phyloP scores from a whole-genome alignment of 1,284 basidiomycete genomes.

The Pseudozyma pruni region DNA sequence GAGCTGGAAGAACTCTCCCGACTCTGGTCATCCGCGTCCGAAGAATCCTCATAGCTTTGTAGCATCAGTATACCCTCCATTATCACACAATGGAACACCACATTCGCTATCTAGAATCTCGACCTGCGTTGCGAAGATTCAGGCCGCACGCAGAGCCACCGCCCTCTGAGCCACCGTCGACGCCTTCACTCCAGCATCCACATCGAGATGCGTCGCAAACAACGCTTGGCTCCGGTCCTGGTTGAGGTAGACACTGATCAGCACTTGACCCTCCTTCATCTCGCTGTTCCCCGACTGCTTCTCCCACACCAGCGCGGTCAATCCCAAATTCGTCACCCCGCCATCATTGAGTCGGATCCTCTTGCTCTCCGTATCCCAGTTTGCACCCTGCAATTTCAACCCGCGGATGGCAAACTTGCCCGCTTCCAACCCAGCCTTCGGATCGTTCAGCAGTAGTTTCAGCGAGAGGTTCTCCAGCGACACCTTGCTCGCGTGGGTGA shows the following conservation, averaged over 20 bases:
- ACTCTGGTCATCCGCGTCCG: slow-evolving; percentile 20
- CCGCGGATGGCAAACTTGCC: slow-evolving; percentile 52
- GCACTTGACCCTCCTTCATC: slow-evolving; percentile 60
- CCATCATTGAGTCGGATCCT: slow-evolving; percentile 52
- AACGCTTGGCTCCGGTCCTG: slow-evolving; percentile 86
- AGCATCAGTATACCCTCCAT: slow-evolving; percentile 6
- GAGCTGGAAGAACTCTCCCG: slow-evolving; percentile 21
- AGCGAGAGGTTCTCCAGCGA: slow-evolving; percentile 62
- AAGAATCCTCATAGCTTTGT: slow-evolving; percentile 1
- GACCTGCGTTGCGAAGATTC: not conserved
- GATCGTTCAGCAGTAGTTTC: slow-evolving; percentile 41
- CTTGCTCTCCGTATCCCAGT: slow-evolving; percentile 30
- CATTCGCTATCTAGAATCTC: not conserved
- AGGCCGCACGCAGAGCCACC: slow-evolving; percentile 61
- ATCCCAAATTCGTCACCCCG: slow-evolving; percentile 45
- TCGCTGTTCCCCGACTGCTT: not conserved
- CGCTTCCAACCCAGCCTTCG: slow-evolving; percentile 68
- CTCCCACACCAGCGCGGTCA: slow-evolving; percentile 57
- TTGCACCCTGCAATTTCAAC: slow-evolving; percentile 62
- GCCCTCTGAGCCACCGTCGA: slow-evolving; percentile 57
- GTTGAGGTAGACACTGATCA: slow-evolving; percentile 91
- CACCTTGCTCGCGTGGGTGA: slow-evolving; percentile 49
- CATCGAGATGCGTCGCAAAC: slow-evolving; percentile 84
- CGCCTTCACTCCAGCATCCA: slow-evolving; percentile 70
- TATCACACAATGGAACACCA: not conserved